A percentile compares a stretch with the other conserved stretches of the same genome.
Evolutionary conservation across 169 alveolate genomes (phyloP).

Genomic region (Plasmodium cynomolgi): DNA sequence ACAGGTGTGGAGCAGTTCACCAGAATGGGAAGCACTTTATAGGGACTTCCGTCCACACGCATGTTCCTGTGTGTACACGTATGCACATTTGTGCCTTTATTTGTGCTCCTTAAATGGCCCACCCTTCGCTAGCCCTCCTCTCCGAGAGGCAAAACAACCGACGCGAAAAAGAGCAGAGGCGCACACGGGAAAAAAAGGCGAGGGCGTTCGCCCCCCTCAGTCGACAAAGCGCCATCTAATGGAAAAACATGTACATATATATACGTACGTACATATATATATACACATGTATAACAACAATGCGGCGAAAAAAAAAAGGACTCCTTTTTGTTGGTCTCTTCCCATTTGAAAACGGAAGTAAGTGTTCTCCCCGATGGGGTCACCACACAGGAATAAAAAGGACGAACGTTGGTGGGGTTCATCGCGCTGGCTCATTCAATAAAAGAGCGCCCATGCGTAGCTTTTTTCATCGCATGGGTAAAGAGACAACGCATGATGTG

Average conservation of each 20-base stretch:
- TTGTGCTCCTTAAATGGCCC: not conserved
- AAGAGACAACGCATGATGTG: not conserved
- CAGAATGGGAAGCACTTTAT: not conserved
- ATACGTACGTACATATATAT: too few species aligned
- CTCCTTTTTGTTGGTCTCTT: not conserved
- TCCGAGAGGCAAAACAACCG: not conserved
- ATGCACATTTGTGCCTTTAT: not conserved
- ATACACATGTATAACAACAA: not conserved
- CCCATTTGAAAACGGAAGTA: not conserved
- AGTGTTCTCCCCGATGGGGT: not conserved
- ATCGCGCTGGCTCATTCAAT: not conserved
- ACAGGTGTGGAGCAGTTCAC: not conserved
- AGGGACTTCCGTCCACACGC: not conserved
- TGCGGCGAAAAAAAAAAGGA: not conserved
- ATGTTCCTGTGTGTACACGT: not conserved
- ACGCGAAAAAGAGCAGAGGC: not conserved
- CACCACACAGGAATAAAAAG: not conserved
- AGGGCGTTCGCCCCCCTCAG: not conserved
- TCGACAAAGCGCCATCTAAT: not conserved
- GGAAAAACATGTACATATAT: not conserved
- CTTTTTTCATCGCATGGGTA: not conserved
- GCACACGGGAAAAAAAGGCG: not conserved
- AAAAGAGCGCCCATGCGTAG: not conserved
- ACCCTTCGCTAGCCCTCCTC: not conserved
- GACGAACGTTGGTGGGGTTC: not conserved